Evolutionary conservation across 192 early-diverging fungal species (phyloP), one percentile per base, ranked within the genome.

Genomic region (Funneliformis geosporum): DNA sequence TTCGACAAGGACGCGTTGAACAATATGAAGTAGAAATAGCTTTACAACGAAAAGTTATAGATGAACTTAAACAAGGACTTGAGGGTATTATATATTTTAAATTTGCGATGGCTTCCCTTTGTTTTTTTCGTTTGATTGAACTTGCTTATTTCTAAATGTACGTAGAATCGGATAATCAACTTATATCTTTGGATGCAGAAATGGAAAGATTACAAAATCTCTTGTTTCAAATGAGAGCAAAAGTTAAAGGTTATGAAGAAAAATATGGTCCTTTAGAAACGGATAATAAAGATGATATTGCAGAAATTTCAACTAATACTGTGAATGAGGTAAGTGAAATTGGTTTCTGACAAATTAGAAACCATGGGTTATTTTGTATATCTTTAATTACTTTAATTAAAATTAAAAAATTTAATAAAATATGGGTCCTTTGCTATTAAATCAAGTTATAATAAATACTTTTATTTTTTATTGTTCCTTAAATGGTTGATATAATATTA

Each of bases 21-120:
- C 77, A 83, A 60, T 76, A 83, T 66, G 71, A 80, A 68, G 25
- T 83, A 10, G 82, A 83, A 43, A 79, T 80, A 40, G 72, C 79
- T 14, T 46, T 83, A 39, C 82, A 83, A 60, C 43, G 70, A 14
- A 74, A 80, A 43, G 28, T 83, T 27, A 83, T 83, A 33, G 60
- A 69, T 61, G 79, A 83, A 73, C 55, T 83, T 14, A 80, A 83
- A 47, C 25, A 43, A 12, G 66, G 70, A 39, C 28, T 83, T 25
- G 73, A 75, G 42, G 82, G 82, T 83, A 60, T 39, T 60, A 9
- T 23, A 39, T 21, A 39, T 61, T 27, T n/a, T n/a, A 38, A 44
- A 27, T 28, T 21, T 16, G 28, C 16, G 5, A 55, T 59, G 12
- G 8, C n/a, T n/a, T 23, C 1, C 40, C 25, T 70, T 9, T n/a